Base-by-base conservation (phyloP, 441 rosid species). In the Erodium moschatum region DNA sequence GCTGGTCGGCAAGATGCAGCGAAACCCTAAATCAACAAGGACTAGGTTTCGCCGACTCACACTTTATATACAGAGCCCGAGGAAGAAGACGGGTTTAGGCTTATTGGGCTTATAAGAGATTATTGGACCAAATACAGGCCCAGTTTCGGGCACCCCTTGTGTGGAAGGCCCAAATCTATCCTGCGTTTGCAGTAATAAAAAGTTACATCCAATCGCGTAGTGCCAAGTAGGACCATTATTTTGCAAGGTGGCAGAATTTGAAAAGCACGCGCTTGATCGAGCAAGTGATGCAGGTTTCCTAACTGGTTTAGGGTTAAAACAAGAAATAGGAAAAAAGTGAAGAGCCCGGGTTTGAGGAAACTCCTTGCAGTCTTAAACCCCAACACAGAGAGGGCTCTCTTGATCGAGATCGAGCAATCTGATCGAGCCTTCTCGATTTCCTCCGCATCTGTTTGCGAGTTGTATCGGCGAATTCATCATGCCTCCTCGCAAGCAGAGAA, bases 401-500 rank as follows among this genome's bases (percentile, higher is more conserved):
- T 20, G n/a, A n/a, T n/a, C n/a, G n/a, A n/a, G n/a, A 52, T 52
- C 19, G 60, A 52, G 1, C 20, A 16, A 52, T 15, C 60, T 52
- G 60, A 52, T 52, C 19, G 60, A 16, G n/a, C 56, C 60, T 15
- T 15, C 4, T 0, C 20, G 13, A n/a, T 52, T 16, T 52, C 19
- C 4, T 33, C 38, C 1, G 2, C 4, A 33, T 3, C 38, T 33
- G 38, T 33, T 33, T 33, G 38, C 1, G 19, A 52, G 13, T 52
- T 52, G 20, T 5, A 52, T 52, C 13, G 60, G n/a, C 19, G 8
- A 5, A 52, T 4, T 52, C 60, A 15, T 5, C 7, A 52, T 52
- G 60, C 60, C 60, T 52, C 60, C 20, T 16, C 60, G 60, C 60
- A 52, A 48, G 16, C 5, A 52, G 60, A 15, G 19, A 52, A 52